Evolutionary conservation across 2,329 filamentous ascomycete genomes (phyloP).

Genomic region (Rhynchosporium secalis): DNA sequence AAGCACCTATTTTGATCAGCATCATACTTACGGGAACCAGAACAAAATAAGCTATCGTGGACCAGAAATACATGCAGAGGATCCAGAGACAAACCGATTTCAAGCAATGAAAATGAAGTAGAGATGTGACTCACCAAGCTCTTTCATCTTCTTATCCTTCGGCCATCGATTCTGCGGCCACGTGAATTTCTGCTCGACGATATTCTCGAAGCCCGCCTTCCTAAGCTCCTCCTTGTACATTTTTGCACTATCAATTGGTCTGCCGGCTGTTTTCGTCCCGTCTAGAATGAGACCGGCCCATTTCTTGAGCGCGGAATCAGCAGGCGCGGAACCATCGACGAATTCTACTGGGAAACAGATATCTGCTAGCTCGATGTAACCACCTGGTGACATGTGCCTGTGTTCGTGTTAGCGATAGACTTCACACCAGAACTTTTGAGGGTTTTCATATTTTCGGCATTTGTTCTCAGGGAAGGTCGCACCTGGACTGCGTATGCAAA

Average conservation of each 20-base stretch:
- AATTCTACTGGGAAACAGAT: conserved; percentile 32
- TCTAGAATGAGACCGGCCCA: conserved; percentile 37
- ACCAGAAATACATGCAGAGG: too few relatives aligned
- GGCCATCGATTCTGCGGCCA: conserved; percentile 55
- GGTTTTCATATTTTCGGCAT: background rate
- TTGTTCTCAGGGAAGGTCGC: background rate
- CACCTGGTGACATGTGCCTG: conserved; percentile 35
- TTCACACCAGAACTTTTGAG: background rate
- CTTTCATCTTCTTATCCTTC: conserved; percentile 44
- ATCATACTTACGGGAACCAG: background rate
- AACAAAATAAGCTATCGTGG: background rate
- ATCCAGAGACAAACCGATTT: too few relatives aligned
- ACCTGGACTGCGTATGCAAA: background rate
- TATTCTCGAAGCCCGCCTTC: conserved; percentile 31
- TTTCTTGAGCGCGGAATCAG: conserved; percentile 18
- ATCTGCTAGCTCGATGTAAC: conserved; percentile 41
- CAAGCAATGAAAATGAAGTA: too few relatives aligned
- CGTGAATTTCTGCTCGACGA: conserved; percentile 47
- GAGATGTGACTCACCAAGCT: conserved; percentile 20
- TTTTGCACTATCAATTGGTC: conserved; percentile 38
- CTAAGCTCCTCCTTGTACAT: conserved; percentile 24
- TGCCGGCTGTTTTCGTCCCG: conserved; percentile 38
- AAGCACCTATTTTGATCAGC: conserved; percentile 20
- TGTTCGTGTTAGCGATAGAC: background rate
- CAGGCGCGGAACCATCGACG: conserved; percentile 40